Percentiles rank a stretch among this genome's conserved stretches.
These are phyloP conservation scores for Deinandra increscens DNA, from an alignment of 129 eudicot species.

Conservation along the genomic window DNA sequence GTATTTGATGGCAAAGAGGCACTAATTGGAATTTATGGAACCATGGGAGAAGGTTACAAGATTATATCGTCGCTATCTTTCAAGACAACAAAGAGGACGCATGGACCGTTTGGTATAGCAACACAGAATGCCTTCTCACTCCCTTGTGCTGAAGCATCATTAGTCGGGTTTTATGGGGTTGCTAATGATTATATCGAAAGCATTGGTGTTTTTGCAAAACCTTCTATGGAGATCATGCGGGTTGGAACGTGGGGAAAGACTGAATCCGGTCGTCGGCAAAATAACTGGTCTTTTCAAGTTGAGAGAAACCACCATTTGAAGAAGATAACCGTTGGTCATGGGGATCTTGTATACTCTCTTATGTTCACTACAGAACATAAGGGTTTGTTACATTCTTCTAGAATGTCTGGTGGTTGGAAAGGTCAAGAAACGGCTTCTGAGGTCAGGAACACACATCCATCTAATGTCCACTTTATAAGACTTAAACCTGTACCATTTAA, in stretches of 20 bases:
- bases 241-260: background rate
- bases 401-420: background rate
- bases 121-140: background rate
- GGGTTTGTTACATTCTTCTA: background rate
- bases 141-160: background rate
- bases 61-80: background rate
- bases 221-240: background rate
- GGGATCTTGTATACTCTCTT: background rate
- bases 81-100: background rate
- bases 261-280: background rate
- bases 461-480: too few species aligned
- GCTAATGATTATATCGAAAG: background rate
- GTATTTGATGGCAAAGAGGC: background rate
- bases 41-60: background rate
- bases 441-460: background rate
- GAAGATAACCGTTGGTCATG: background rate
- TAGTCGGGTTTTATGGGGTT: background rate
- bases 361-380: background rate
- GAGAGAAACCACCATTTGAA: background rate
- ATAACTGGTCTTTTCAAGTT: background rate
- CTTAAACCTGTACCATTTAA: too few species aligned
- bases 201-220: background rate
- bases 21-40: background rate
- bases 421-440: background rate
- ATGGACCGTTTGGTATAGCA: slow-evolving; percentile 6